Base-by-base conservation (phyloP, 306 rosid species). In the Medicago lupulina region DNA sequence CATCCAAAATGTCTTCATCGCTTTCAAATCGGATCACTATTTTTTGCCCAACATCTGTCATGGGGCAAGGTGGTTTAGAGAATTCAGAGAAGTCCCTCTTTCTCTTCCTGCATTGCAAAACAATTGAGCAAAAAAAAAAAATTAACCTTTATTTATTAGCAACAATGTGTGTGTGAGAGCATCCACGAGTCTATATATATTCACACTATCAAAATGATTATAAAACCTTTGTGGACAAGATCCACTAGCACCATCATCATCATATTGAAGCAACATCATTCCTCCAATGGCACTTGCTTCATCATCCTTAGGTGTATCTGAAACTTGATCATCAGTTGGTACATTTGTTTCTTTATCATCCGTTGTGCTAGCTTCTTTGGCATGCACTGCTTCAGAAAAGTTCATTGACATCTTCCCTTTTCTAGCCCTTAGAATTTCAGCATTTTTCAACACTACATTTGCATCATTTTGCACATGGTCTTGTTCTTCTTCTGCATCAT, bases 1-100 rank as follows among this genome's bases (percentile, higher is more conserved):
- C 98, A 11, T 87, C 93, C 62, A 90, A 81, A 15, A 82, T 54
- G 61, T 84, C 89, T 0, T 66, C 43, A 0, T 77, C 70, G 36
- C 90, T 86, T 80, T 87, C 87, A n/a, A 89, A 76, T 78, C 83
- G 83, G 31, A 90, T 73, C 1, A 84, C 86, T 0, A 80, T 84
- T 79, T 82, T 87, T 47, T 89, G 16, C 11, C 64, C 39, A 12
- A 3, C 31, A 1, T 13, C 25, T 1, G 9, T 21, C 64, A n/a
- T 58, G 15, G 9, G 6, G 1, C 17, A 2, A 12, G 39, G 39
- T 5, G 64, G 17, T 12, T 19, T 21, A 6, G 21, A 57, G 64
- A 11, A 11, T 58, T 58, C 38, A 23, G 63, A 58, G 3, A 58
- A 23, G 10, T 58, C 63, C 11, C 73, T 76, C 34, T 86, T 89